These are phyloP conservation scores for Colletotrichum sp. DNA, from an alignment of 2,329 filamentous ascomycete species.

Conservation along the genomic window DNA sequence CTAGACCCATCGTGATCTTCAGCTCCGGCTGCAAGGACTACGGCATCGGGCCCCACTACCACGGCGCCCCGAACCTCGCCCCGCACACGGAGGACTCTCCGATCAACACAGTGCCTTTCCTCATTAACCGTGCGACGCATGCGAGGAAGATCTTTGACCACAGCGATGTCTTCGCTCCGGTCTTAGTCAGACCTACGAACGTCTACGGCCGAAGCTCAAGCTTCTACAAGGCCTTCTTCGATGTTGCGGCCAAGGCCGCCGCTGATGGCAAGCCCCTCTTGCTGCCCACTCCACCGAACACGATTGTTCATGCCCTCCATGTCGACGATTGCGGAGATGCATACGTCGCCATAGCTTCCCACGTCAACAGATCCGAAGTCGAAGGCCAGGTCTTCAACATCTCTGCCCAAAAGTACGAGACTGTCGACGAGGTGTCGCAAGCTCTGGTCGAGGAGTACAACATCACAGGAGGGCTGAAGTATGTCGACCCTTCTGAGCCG, in stretches of 20 bases:
- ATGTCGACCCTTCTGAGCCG: constrained; percentile 23
- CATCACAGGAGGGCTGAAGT: constrained; percentile 34
- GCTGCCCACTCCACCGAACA: constrained; percentile 37
- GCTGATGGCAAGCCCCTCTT: constrained; percentile 24
- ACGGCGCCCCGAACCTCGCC: constrained; percentile 36
- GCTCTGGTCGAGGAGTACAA: constrained; percentile 46
- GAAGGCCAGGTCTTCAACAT: constrained; percentile 50
- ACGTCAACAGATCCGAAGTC: constrained; percentile 34
- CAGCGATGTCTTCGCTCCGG: constrained; percentile 43
- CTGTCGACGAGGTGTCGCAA: constrained; percentile 38
- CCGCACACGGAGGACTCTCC: constrained; percentile 49
- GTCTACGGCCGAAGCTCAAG: constrained; percentile 51
- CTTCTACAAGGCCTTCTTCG: constrained; percentile 46
- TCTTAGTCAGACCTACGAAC: constrained; percentile 49
- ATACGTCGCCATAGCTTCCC: constrained; percentile 48
- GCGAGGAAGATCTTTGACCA: constrained; percentile 42
- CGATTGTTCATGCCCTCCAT: constrained; percentile 50
- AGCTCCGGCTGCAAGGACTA: constrained; percentile 58
- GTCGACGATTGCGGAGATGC: constrained; percentile 55
- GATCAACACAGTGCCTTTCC: constrained; percentile 32
- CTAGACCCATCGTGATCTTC: constrained; percentile 47
- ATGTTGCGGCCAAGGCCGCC: constrained; percentile 30
- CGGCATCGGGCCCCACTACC: constrained; percentile 36
- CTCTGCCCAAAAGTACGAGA: constrained; percentile 49
- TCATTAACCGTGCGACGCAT: constrained; percentile 33